Evolutionary conservation across 2,329 filamentous ascomycete species (phyloP).

Genomic region (Macroventuria anomochaeta): DNA sequence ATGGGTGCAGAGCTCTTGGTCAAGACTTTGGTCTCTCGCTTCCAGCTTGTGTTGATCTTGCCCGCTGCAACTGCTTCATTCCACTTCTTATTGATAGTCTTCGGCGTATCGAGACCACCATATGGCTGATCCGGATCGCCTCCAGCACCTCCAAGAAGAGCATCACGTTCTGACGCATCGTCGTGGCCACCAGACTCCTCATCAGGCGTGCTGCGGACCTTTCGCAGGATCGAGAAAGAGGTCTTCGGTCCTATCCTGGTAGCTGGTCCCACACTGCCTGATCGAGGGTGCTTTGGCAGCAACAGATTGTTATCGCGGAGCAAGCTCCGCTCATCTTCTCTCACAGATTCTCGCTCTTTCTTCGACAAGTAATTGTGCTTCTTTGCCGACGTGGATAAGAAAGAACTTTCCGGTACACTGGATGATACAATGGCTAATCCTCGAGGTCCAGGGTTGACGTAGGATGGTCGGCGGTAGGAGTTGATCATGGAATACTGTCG

Average conservation of each 20-base stretch:
- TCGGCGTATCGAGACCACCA: slow-evolving; percentile 58
- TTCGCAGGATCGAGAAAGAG: slow-evolving; percentile 40
- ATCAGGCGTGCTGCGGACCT: slow-evolving; percentile 38
- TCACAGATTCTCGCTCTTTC: slow-evolving; percentile 60
- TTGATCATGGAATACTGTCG: slow-evolving; percentile 61
- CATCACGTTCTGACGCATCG: slow-evolving; percentile 54
- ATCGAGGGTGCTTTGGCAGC: slow-evolving; percentile 57
- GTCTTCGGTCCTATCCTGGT: slow-evolving; percentile 36
- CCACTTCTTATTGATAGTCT: slow-evolving; percentile 50
- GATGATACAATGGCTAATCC: slow-evolving; percentile 73
- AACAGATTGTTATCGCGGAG: slow-evolving; percentile 67
- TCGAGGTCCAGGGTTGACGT: slow-evolving; percentile 74
- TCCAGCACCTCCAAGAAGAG: slow-evolving; percentile 52
- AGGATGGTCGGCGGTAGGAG: slow-evolving; percentile 78
- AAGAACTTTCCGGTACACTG: slow-evolving; percentile 50
- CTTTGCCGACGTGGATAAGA: slow-evolving; percentile 31
- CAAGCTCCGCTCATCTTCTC: slow-evolving; percentile 64
- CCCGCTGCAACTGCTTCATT: slow-evolving; percentile 80
- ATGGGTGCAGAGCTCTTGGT: slow-evolving; percentile 56
- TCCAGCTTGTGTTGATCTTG: slow-evolving; percentile 88
- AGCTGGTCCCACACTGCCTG: slow-evolving; percentile 39
- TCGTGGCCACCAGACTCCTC: slow-evolving; percentile 37
- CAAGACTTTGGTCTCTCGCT: slow-evolving; percentile 84
- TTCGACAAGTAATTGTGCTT: slow-evolving; percentile 55
- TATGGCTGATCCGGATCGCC: slow-evolving; percentile 50